phyloP scores from a whole-genome alignment of 805 yeast species.

The Wickerhamomyces mucosus region DNA sequence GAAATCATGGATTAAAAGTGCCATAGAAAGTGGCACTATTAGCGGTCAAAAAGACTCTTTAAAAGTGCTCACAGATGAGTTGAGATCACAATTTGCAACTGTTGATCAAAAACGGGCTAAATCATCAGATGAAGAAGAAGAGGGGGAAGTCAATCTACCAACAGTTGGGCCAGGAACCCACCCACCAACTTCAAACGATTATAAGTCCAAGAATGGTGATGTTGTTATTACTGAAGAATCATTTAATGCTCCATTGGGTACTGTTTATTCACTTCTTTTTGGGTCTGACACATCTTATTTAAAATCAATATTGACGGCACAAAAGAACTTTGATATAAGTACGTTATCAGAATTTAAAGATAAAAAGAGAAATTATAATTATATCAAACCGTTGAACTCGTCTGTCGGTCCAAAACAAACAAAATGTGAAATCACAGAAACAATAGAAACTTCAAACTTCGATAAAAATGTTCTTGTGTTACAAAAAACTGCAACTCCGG shows the following conservation, averaged over 20 bases:
- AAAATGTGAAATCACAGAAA: constrained; percentile 53
- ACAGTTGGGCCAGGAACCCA: constrained; percentile 30
- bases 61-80: constrained; percentile 33
- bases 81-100: constrained; percentile 16
- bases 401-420: constrained; percentile 93
- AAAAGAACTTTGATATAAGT: constrained; percentile 52
- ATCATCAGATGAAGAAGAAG: constrained; percentile 8
- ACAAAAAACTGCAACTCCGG: constrained; percentile 69
- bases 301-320: constrained; percentile 39
- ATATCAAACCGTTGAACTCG: constrained; percentile 65
- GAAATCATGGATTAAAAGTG: constrained; percentile 69
- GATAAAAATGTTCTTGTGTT: constrained; percentile 49
- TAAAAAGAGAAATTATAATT: constrained; percentile 44
- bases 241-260: constrained; percentile 59
- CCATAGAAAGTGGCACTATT: constrained; percentile 65
- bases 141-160: constrained; percentile 17
- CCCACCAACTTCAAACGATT: constrained; percentile 29
- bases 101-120: constrained; percentile 10
- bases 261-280: constrained; percentile 46
- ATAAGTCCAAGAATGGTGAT: constrained; percentile 38
- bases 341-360: constrained; percentile 31
- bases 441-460: constrained; percentile 45
- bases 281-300: constrained; percentile 48
- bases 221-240: constrained; percentile 36
- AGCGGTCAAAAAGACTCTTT: constrained; percentile 63